These are phyloP conservation scores for Talaromyces sp. DNA, from an alignment of 2,329 filamentous ascomycete species.

Conservation along the genomic window DNA sequence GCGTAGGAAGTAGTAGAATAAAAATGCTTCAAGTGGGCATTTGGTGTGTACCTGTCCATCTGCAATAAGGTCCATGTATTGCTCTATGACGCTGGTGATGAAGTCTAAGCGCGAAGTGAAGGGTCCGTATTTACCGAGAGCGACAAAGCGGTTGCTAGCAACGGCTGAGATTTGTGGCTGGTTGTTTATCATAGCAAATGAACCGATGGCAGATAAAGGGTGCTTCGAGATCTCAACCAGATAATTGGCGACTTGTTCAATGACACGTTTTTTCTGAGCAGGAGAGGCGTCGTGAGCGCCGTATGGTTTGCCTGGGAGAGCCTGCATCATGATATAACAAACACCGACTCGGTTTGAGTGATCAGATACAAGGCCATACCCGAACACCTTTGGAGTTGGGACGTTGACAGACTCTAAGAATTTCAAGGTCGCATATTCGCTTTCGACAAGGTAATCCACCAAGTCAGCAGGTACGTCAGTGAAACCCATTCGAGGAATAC, in stretches of 20 bases:
- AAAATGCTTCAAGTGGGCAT: slow-evolving; percentile 13
- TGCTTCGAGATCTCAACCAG: slow-evolving; percentile 15
- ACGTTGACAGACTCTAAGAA: slow-evolving; percentile 37
- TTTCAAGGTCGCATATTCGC: slow-evolving; percentile 41
- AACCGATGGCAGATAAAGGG: slow-evolving; percentile 7
- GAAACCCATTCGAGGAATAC: slow-evolving; percentile 33
- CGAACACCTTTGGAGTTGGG: slow-evolving; percentile 36
- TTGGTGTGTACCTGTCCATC: slow-evolving; percentile 15
- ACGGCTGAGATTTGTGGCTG: slow-evolving; percentile 6
- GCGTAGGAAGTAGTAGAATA: slow-evolving; percentile 6
- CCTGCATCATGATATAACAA: slow-evolving; percentile 42
- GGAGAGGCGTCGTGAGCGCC: slow-evolving; percentile 17
- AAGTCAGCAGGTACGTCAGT: slow-evolving; percentile 27
- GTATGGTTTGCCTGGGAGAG: slow-evolving; percentile 34
- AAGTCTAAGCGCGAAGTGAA: slow-evolving; percentile 10
- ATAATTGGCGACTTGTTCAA: slow-evolving; percentile 15
- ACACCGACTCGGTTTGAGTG: slow-evolving; percentile 30
- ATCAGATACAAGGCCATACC: slow-evolving; percentile 30
- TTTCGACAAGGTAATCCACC: slow-evolving; percentile 30
- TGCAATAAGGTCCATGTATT: slow-evolving; percentile 15
- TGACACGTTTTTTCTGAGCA: slow-evolving; percentile 18
- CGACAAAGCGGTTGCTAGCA: slow-evolving; percentile 17
- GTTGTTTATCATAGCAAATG: slow-evolving; percentile 3
- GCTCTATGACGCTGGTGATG: slow-evolving; percentile 13
- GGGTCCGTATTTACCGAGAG: slow-evolving; percentile 15